Evolutionary conservation across 2,329 filamentous ascomycete genomes (phyloP).

Genomic region (Phialophora macrospora): DNA sequence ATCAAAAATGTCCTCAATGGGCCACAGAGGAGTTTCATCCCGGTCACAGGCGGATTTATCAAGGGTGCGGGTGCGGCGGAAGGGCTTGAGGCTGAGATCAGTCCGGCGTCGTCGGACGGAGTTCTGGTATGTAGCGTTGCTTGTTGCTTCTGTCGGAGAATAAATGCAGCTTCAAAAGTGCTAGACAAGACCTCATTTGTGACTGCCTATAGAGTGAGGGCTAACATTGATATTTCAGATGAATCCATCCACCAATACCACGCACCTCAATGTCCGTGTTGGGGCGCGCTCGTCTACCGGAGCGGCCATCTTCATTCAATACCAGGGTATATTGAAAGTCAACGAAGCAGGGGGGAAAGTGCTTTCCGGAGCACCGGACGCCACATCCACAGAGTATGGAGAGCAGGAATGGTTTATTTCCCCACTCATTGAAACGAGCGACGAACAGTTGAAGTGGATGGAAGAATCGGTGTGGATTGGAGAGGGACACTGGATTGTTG

Average conservation of each 20-base stretch:
- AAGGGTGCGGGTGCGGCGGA: not conserved
- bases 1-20: slow-evolving; percentile 8
- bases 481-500: slow-evolving; percentile 23
- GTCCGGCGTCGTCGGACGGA: slow-evolving; percentile 5
- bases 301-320: slow-evolving; percentile 24
- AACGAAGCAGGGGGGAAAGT: slow-evolving; percentile 15
- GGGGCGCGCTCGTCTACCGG: slow-evolving; percentile 18
- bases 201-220: not conserved
- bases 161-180: not conserved
- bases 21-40: not conserved
- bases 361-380: slow-evolving; percentile 14
- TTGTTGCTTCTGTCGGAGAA: not conserved
- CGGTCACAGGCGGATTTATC: slow-evolving; percentile 2
- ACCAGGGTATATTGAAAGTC: slow-evolving; percentile 28
- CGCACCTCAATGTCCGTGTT: slow-evolving; percentile 25
- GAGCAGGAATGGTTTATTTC: slow-evolving; percentile 25
- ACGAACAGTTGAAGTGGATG: slow-evolving; percentile 28
- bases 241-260: slow-evolving; percentile 4
- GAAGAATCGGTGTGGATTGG: slow-evolving; percentile 23
- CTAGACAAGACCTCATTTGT: not conserved
- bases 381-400: slow-evolving; percentile 23
- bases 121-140: not conserved
- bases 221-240: not conserved
- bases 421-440: slow-evolving; percentile 26
- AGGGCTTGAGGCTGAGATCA: slow-evolving; percentile 8